phyloP scores from a whole-genome alignment of 2,329 filamentous ascomycete genomes.

The Rosellinia necatrix region DNA sequence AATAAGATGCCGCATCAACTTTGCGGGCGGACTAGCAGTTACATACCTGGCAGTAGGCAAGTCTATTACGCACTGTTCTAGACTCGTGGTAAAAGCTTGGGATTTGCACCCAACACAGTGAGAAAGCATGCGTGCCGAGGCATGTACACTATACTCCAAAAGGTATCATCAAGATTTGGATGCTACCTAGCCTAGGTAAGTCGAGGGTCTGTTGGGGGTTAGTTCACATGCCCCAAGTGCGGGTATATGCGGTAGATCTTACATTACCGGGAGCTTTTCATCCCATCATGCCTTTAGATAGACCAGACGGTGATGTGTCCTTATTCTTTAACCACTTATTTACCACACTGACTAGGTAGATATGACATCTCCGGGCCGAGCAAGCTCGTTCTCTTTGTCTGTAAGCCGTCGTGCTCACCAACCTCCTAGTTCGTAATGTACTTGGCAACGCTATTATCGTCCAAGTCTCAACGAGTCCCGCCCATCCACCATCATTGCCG shows the following conservation, averaged over 20 bases:
- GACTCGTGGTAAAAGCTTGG: no score
- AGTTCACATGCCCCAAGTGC: constrained; percentile 15
- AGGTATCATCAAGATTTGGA: constrained; percentile 1
- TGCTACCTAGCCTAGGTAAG: no score
- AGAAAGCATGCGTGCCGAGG: not conserved
- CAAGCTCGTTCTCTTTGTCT: no score
- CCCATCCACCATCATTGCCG: constrained; percentile 12
- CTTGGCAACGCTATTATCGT: not conserved
- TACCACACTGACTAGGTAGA: no score
- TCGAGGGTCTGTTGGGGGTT: no score
- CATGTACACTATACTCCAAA: not conserved
- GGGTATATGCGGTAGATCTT: constrained; percentile 21
- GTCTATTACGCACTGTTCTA: no score
- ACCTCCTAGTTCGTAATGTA: not conserved
- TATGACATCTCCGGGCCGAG: no score
- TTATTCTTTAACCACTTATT: no score
- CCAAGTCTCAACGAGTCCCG: constrained; percentile 12
- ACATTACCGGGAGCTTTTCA: constrained; percentile 22
- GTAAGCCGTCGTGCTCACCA: not conserved
- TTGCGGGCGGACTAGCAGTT: no score
- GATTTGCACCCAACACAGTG: constrained; percentile 17
- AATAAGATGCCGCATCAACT: no score
- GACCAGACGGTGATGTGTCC: not conserved
- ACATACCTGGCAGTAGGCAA: no score
- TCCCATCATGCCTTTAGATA: constrained; percentile 16